phyloP scores from a whole-genome alignment of 176 grass and related monocot species.

The Hordeum marinum region DNA sequence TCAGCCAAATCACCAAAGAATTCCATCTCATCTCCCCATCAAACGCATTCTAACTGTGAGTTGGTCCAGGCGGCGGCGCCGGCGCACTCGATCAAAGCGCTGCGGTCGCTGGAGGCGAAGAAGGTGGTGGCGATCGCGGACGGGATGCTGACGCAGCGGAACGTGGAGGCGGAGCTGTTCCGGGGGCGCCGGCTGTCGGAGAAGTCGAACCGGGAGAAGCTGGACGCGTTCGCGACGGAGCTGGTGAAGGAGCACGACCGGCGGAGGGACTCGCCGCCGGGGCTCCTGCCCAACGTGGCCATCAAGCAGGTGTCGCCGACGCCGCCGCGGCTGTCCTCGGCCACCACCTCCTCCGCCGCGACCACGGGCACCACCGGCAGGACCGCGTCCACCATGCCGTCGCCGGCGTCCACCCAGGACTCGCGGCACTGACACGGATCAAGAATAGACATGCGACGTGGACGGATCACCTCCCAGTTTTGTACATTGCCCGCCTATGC shows the following conservation, averaged over 20 bases:
- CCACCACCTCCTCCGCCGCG: conserved; percentile 7
- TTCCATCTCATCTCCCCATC: no score
- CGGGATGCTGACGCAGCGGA: conserved; percentile 53
- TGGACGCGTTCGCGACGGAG: conserved; percentile 59
- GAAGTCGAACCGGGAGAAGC: conserved; percentile 57
- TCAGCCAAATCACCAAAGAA: background rate
- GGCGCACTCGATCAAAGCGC: conserved; percentile 1
- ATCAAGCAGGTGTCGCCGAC: conserved; percentile 38
- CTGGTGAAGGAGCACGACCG: conserved; percentile 53
- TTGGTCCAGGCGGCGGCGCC: conserved; percentile 13
- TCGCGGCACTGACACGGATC: background rate
- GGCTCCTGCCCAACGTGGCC: conserved; percentile 30
- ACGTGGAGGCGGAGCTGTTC: conserved; percentile 65
- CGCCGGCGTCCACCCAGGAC: conserved; percentile 36
- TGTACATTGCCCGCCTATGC: conserved; percentile 32
- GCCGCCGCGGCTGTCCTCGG: conserved; percentile 24
- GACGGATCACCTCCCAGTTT: conserved; percentile 14
- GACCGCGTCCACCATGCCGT: conserved; percentile 26
- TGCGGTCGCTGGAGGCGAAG: conserved; percentile 7
- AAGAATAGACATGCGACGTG: background rate
- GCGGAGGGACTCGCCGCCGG: background rate
- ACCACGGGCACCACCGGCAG: background rate
- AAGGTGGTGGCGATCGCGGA: conserved; percentile 34
- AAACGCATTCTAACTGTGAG: background rate
- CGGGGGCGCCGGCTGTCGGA: conserved; percentile 41